Percentiles rank a stretch among this genome's conserved stretches.
Evolutionary conservation across 2,329 filamentous ascomycete genomes (phyloP).

Genomic region (Aspergillus costaricaensis): DNA sequence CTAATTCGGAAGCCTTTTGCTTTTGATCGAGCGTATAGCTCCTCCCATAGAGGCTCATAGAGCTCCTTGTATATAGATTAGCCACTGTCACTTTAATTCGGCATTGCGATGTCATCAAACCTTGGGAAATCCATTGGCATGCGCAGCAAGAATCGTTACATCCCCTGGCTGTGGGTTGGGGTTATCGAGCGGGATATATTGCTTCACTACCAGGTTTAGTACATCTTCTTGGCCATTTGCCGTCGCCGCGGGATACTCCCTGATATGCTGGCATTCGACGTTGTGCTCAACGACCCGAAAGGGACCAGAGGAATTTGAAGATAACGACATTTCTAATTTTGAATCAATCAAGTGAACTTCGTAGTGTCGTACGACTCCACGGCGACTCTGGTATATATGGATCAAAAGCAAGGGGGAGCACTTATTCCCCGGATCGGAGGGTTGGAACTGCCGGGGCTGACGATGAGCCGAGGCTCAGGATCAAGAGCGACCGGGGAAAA

Average conservation of each 20-base stretch:
- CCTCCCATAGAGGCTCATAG: constrained; percentile 90
- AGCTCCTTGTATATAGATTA: constrained; percentile 63
- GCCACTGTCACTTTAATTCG: neutral
- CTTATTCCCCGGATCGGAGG: neutral
- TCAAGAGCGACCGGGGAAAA: neutral
- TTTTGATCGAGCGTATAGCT: constrained; percentile 64
- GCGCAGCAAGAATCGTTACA: constrained; percentile 80
- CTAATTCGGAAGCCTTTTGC: constrained; percentile 68
- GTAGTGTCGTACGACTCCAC: neutral
- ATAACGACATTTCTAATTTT: constrained; percentile 31
- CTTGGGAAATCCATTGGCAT: constrained; percentile 93
- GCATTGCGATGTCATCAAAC: constrained; percentile 43
- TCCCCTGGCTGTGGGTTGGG: constrained; percentile 68
- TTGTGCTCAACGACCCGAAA: constrained; percentile 70
- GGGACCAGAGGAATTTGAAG: constrained; percentile 49
- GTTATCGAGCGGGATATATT: constrained; percentile 79
- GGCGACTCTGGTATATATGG: neutral
- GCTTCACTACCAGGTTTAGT: constrained; percentile 76
- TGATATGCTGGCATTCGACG: constrained; percentile 73
- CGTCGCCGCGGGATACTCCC: constrained; percentile 76
- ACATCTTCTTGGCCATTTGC: constrained; percentile 72
- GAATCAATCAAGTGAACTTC: neutral
- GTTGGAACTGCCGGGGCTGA: neutral
- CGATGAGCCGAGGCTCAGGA: neutral
- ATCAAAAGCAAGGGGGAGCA: neutral